These are phyloP conservation scores for Ceratobasidium theobromae DNA, from an alignment of 1,284 basidiomycete genomes.

Conservation along the genomic window DNA sequence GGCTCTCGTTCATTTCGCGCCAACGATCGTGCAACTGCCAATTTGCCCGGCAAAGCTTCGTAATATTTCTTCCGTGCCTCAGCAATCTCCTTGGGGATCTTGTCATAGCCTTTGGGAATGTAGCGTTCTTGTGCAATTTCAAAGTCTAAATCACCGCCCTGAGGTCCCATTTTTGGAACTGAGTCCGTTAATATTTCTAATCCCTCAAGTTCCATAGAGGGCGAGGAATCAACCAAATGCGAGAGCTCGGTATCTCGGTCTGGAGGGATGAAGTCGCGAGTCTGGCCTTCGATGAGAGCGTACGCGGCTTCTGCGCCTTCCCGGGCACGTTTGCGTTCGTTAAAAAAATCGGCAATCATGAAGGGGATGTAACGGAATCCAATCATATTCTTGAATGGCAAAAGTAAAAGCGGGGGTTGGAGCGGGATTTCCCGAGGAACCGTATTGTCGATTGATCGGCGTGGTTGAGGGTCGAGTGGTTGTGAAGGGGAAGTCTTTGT, in stretches of 20 bases:
- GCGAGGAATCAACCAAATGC: background rate
- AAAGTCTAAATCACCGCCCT: constrained; percentile 67
- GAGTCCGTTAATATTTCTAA: constrained; percentile 7
- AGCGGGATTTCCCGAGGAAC: constrained; percentile 65
- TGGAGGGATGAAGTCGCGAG: constrained; percentile 59
- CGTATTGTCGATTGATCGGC: constrained; percentile 45
- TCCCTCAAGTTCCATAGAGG: background rate
- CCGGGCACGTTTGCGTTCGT: constrained; percentile 76
- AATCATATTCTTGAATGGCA: constrained; percentile 84
- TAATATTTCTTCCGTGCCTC: constrained; percentile 80
- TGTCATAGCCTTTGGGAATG: constrained; percentile 65
- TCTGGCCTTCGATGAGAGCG: constrained; percentile 64
- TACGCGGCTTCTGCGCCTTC: constrained; percentile 83
- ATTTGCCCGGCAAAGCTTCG: constrained; percentile 62
- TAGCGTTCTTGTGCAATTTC: constrained; percentile 65
- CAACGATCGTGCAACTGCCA: constrained; percentile 77
- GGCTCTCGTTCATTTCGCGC: constrained; percentile 77
- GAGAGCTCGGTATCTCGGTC: constrained; percentile 34
- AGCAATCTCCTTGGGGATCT: constrained; percentile 61
- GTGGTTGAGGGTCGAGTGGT: constrained; percentile 17
- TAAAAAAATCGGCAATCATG: constrained; percentile 93
- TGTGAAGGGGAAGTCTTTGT: constrained; percentile 7
- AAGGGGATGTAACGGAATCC: constrained; percentile 85
- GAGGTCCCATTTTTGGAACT: constrained; percentile 10
- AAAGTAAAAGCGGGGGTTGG: constrained; percentile 81